A percentile compares a stretch with the other conserved stretches of the same genome.
These are phyloP conservation scores for Vicia villosa DNA, from an alignment of 306 rosid genomes.

Conservation along the genomic window DNA sequence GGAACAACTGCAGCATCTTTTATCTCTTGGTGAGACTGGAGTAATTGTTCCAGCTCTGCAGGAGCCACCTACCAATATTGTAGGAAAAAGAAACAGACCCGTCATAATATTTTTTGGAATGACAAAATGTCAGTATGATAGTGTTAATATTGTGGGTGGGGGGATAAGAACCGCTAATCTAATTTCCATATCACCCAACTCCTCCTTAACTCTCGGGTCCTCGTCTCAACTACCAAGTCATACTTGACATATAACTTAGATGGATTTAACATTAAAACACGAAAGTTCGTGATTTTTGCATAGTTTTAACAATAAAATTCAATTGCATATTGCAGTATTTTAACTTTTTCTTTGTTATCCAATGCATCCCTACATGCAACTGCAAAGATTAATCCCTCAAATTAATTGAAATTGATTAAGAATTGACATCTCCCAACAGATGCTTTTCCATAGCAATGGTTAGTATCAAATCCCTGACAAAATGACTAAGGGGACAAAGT, in stretches of 20 bases:
- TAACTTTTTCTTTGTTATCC: neutral
- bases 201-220: too few species aligned
- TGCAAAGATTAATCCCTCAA: neutral
- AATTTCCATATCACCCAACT: too few species aligned
- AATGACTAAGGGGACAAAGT: neutral
- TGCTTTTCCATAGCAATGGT: neutral
- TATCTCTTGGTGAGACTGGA: constrained; percentile 59
- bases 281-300: neutral
- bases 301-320: neutral
- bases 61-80: constrained; percentile 60
- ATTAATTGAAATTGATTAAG: neutral
- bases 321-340: neutral
- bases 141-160: too few species aligned
- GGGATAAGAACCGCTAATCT: too few species aligned
- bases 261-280: neutral
- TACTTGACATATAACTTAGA: neutral
- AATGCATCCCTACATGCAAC: neutral
- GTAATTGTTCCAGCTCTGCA: constrained; percentile 68
- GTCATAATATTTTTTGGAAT: neutral
- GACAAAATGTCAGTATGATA: too few species aligned
- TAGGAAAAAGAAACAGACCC: neutral
- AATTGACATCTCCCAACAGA: neutral
- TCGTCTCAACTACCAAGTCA: too few species aligned
- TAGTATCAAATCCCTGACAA: neutral
- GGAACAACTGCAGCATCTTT: constrained; percentile 71